A percentile compares a stretch with the other conserved stretches of the same genome.
These are phyloP conservation scores for Alternaria sp. DNA, from an alignment of 2,329 filamentous ascomycete species.

Conservation along the genomic window DNA sequence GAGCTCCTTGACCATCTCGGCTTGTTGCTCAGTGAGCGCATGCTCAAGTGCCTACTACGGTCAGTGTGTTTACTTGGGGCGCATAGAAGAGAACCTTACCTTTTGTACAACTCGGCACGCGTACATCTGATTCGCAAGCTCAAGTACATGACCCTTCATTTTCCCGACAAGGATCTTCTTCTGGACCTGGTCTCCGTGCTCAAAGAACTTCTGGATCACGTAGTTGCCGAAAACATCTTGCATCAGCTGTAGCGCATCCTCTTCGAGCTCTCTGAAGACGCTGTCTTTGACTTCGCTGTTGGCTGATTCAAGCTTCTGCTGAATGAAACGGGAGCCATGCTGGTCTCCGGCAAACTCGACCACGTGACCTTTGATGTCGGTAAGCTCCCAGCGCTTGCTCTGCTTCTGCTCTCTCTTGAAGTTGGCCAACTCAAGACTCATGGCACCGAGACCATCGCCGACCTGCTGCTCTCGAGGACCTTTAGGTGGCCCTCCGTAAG, in stretches of 20 bases:
- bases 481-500: constrained; percentile 52
- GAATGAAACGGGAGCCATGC: constrained; percentile 94
- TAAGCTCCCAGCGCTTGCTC: constrained; percentile 80
- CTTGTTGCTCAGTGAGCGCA: constrained; percentile 91
- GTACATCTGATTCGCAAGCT: constrained; percentile 87
- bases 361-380: constrained; percentile 86
- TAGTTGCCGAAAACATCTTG: constrained; percentile 98
- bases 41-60: constrained; percentile 79
- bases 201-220: constrained; percentile 97
- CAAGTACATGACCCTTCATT: constrained; percentile 86
- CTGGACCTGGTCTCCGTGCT: constrained; percentile 92
- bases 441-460: constrained; percentile 62
- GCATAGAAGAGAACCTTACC: constrained; percentile 55
- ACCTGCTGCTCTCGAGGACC: constrained; percentile 63
- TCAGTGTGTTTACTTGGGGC: background rate
- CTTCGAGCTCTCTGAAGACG: constrained; percentile 86
- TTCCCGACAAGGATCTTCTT: constrained; percentile 85
- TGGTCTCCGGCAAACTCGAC: constrained; percentile 97
- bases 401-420: constrained; percentile 79
- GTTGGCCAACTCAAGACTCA: constrained; percentile 79
- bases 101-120: constrained; percentile 97
- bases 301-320: constrained; percentile 88
- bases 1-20: constrained; percentile 82
- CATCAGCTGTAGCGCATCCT: constrained; percentile 88
- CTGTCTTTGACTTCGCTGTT: constrained; percentile 96